Conservation (phyloP, 164 flowering plant species). For the Stephania yunnanensis region DNA sequence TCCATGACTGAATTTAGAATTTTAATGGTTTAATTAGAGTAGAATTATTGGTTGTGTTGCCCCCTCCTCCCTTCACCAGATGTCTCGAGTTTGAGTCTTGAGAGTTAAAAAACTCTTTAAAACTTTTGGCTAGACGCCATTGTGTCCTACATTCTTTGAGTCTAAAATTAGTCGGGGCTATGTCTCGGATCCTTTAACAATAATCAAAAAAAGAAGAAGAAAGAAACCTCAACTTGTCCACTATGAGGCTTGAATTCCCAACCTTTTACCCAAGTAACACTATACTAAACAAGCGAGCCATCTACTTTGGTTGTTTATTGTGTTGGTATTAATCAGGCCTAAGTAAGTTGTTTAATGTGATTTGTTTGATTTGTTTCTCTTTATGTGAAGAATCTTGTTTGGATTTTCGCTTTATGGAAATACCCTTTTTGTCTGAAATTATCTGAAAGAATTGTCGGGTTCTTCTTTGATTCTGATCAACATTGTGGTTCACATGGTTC, state of each 20-base stretch:
- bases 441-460: background rate
- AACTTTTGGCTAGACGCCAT: too few species aligned
- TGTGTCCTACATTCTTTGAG: too few species aligned
- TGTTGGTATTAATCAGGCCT: background rate
- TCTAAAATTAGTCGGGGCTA: too few species aligned
- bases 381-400: background rate
- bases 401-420: constrained; percentile 1
- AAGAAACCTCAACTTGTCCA: too few species aligned
- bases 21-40: background rate
- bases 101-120: too few species aligned
- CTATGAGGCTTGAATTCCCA: too few species aligned
- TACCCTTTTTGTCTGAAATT: background rate
- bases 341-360: background rate
- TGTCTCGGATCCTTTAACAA: too few species aligned
- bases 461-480: background rate
- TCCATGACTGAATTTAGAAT: background rate
- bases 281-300: too few species aligned
- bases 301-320: background rate
- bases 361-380: constrained; percentile 2
- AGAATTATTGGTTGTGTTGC: background rate
- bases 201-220: too few species aligned
- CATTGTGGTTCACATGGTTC: background rate
- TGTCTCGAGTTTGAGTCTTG: too few species aligned
- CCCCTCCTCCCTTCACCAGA: too few species aligned
- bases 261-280: too few species aligned